Evolutionary conservation across 495 filamentous ascomycete species (phyloP).

Genomic region (Daldinia concentrica): DNA sequence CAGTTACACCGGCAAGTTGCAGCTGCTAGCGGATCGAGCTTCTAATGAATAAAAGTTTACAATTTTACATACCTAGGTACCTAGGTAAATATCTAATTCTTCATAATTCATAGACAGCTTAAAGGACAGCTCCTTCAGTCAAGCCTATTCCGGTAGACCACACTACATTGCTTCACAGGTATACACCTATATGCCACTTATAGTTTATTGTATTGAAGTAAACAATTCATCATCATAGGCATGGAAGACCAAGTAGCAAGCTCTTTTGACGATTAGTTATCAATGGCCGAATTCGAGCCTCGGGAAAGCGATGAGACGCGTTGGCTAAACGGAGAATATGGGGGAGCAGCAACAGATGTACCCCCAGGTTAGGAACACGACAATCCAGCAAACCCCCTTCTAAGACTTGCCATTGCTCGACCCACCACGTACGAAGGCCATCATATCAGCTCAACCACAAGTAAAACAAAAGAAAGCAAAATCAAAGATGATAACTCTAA

Average conservation of each 20-base stretch:
- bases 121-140: no score
- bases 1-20: slow-evolving; percentile 28
- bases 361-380: neutral
- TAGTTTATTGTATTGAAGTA: neutral
- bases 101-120: no score
- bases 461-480: neutral
- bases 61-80: no score
- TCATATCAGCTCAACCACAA: neutral
- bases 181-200: neutral
- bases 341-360: neutral
- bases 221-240: neutral
- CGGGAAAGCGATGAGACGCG: neutral
- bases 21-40: neutral
- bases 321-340: neutral
- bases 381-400: neutral
- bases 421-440: neutral
- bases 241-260: neutral
- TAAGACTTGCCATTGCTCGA: no score
- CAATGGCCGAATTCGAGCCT: neutral
- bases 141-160: no score
- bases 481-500: neutral
- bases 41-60: neutral
- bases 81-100: no score
- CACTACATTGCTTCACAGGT: neutral
- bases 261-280: neutral